Conservation (phyloP, 2,329 filamentous ascomycete species). For the Proliferodiscus dingleyae region DNA sequence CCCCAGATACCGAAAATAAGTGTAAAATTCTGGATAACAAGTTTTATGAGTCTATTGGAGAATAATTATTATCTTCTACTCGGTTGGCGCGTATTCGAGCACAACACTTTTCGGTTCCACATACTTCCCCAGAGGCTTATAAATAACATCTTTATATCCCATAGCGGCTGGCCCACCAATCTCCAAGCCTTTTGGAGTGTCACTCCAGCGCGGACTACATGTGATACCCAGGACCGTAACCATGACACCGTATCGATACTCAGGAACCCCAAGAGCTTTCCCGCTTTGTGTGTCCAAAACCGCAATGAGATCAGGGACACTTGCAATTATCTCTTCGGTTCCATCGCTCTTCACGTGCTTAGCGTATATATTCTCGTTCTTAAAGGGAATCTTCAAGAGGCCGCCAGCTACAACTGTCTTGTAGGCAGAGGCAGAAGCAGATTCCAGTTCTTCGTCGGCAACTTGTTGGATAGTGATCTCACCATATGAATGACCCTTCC, state of each 20-base stretch:
- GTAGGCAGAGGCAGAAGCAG: constrained; percentile 14
- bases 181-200: constrained; percentile 42
- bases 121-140: constrained; percentile 47
- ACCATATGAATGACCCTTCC: constrained; percentile 55
- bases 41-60: too few species aligned
- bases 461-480: constrained; percentile 51
- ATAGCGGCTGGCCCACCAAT: constrained; percentile 47
- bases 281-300: constrained; percentile 44
- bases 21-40: too few species aligned
- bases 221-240: constrained; percentile 50
- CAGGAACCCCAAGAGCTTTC: constrained; percentile 46
- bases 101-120: constrained; percentile 50
- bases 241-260: constrained; percentile 49
- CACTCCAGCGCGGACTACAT: constrained; percentile 49
- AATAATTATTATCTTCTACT: too few species aligned
- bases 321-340: constrained; percentile 35
- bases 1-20: too few species aligned
- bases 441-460: constrained; percentile 35
- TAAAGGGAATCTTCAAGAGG: constrained; percentile 61
- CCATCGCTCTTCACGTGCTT: constrained; percentile 15
- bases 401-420: constrained; percentile 37
- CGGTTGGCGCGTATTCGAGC: constrained; percentile 36
- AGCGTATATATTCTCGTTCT: constrained; percentile 69
- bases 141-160: constrained; percentile 43
- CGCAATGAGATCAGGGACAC: constrained; percentile 45